These are phyloP conservation scores for Podospora conica DNA, from an alignment of 495 filamentous ascomycete genomes.

Conservation along the genomic window DNA sequence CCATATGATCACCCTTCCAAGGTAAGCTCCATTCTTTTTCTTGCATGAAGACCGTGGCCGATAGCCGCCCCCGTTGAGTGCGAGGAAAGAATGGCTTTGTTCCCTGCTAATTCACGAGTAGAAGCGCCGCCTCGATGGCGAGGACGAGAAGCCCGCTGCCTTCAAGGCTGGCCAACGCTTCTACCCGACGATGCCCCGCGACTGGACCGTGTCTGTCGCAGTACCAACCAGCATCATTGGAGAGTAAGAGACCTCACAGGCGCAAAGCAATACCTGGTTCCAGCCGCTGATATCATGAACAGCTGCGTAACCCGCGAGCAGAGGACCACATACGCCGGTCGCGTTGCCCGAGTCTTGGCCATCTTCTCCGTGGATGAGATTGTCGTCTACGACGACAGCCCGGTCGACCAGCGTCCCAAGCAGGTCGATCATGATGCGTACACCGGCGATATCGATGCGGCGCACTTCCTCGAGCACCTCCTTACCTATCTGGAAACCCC, in stretches of 20 bases:
- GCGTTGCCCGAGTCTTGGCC: slow-evolving; percentile 63
- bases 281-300: slow-evolving; percentile 3
- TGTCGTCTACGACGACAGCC: slow-evolving; percentile 62
- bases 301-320: slow-evolving; percentile 54
- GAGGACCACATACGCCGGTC: slow-evolving; percentile 56
- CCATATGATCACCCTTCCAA: slow-evolving; percentile 21
- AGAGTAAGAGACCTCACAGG: slow-evolving; percentile 31
- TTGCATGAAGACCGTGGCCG: not conserved
- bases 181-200: slow-evolving; percentile 31
- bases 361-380: slow-evolving; percentile 77
- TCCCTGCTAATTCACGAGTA: slow-evolving; percentile 17
- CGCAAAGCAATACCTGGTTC: not conserved
- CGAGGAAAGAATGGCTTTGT: not conserved
- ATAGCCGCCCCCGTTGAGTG: no score
- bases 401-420: slow-evolving; percentile 28
- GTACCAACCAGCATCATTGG: slow-evolving; percentile 43
- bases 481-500: slow-evolving; percentile 71
- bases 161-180: slow-evolving; percentile 25
- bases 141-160: slow-evolving; percentile 21
- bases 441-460: slow-evolving; percentile 58
- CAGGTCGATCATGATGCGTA: slow-evolving; percentile 46
- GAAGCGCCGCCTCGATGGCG: slow-evolving; percentile 38
- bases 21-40: slow-evolving; percentile 9
- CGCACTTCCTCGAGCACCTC: slow-evolving; percentile 65
- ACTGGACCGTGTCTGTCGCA: slow-evolving; percentile 45